Base-by-base conservation (phyloP, 805 yeast species). In the Lipomyces yamanashiensis region DNA sequence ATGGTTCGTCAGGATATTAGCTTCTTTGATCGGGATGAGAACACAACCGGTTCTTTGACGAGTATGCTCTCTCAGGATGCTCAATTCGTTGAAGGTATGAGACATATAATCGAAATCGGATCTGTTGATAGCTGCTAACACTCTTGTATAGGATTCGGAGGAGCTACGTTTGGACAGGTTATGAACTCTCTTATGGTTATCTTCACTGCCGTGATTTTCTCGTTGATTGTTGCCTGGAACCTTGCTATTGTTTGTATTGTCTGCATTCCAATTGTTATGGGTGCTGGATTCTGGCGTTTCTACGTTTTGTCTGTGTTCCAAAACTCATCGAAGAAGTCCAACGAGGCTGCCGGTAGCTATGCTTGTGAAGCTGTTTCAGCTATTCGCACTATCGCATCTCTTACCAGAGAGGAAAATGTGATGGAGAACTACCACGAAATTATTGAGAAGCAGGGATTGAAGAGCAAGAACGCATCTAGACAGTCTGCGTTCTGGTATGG, bases 221-320 rank as follows among this genome's bases (percentile, higher is more conserved):
- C 79, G n/a, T 72, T 79, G 54, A 75, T 75, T 7, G 72, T 76
- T 61, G 74, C 74, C 53, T 79, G 82, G 82, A 70, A 78, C 36
- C 70, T 79, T 10, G 82, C 80, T 1, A 68, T 79, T 12, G 82
- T 79, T 9, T 78, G 80, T 47, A 67, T 74, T 36, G 78, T 81
- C 2, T 72, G 76, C 49, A 66, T 67, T 48, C 73, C 73, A 2
- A 63, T 79, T 19, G 67, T 79, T 21, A 72, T 79, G 67, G 79
- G 77, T 4, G 74, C 78, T 47, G 82, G 82, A 7, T 79, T 77
- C 72, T 50, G 74, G 63, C 73, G 81, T 21, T 70, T 79, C 54
- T 70, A 67, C 64, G 71, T 79, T n/a, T 64, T 79, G 58, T 69
- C 72, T 34, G 58, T 58, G 21, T 72, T 79, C 48, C 75, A 75